These are phyloP conservation scores for Gaeumannomyces sp. DNA, from an alignment of 2,329 filamentous ascomycete genomes.

Conservation along the genomic window DNA sequence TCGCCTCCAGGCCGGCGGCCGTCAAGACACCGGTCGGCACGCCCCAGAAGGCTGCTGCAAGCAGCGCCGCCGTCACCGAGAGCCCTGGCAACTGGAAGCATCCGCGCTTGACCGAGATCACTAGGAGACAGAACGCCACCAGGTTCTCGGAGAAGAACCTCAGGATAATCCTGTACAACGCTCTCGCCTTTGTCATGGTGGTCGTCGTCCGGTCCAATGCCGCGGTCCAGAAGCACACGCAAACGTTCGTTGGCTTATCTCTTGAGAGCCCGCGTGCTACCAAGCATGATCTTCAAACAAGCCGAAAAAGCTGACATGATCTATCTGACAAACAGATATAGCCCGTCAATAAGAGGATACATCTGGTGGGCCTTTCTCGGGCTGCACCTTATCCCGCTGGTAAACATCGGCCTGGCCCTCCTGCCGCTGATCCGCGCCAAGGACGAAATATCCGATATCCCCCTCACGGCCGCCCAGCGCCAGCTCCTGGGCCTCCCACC, in stretches of 20 bases:
- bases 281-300: background rate
- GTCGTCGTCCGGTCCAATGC: constrained; percentile 11
- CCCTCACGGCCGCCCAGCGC: constrained; percentile 84
- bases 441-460: constrained; percentile 82
- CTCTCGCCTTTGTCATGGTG: constrained; percentile 29
- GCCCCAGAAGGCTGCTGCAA: constrained; percentile 5
- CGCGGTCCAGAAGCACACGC: constrained; percentile 4
- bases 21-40: constrained; percentile 7
- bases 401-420: constrained; percentile 67
- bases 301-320: background rate
- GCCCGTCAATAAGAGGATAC: constrained; percentile 16
- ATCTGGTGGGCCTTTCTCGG: constrained; percentile 38
- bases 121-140: constrained; percentile 68
- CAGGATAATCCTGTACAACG: constrained; percentile 62
- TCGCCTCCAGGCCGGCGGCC: background rate
- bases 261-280: no score
- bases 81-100: constrained; percentile 84
- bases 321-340: background rate
- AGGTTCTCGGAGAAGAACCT: constrained; percentile 76
- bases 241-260: background rate
- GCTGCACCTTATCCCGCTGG: constrained; percentile 51
- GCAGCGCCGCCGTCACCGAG: constrained; percentile 30
- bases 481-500: constrained; percentile 75
- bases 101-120: constrained; percentile 82
- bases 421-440: constrained; percentile 64